phyloP scores from a whole-genome alignment of 192 early-diverging fungal genomes.

The Chytriomyces confervae region DNA sequence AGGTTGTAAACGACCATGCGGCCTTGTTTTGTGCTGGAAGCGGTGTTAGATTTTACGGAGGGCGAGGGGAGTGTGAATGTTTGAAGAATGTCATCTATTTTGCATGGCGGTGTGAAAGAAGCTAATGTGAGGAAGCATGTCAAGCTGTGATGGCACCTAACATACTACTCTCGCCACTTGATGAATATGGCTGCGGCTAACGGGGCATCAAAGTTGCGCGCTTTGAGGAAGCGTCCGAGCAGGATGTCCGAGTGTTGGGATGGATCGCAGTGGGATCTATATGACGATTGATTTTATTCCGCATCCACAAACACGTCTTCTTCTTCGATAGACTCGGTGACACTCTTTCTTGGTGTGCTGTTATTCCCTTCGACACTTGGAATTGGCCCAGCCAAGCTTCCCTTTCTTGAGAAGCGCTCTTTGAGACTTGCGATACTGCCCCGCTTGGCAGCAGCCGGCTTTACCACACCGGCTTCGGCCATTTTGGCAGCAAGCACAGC shows the following conservation, averaged over 20 bases:
- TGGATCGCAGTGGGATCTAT: conserved; percentile 15
- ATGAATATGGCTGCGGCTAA: conserved; percentile 66
- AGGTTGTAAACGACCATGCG: conserved; percentile 86
- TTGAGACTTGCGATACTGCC: too few species aligned
- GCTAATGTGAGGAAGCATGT: too few species aligned
- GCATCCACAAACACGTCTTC: too few species aligned
- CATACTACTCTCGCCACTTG: conserved; percentile 53
- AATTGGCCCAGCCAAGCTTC: too few species aligned
- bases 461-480: too few species aligned
- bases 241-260: conserved; percentile 57
- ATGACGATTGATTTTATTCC: too few species aligned
- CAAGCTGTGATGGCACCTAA: conserved; percentile 10
- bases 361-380: too few species aligned
- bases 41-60: conserved; percentile 65
- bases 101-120: background rate
- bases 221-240: conserved; percentile 67
- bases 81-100: conserved; percentile 50
- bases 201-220: conserved; percentile 62
- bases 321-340: too few species aligned
- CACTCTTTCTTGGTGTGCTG: too few species aligned
- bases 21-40: conserved; percentile 78
- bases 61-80: conserved; percentile 50
- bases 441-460: too few species aligned
- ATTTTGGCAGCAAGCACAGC: background rate
- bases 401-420: too few species aligned